Evolutionary conservation across 257 asterid genomes (phyloP).

Genomic region (Solanum piurae): DNA sequence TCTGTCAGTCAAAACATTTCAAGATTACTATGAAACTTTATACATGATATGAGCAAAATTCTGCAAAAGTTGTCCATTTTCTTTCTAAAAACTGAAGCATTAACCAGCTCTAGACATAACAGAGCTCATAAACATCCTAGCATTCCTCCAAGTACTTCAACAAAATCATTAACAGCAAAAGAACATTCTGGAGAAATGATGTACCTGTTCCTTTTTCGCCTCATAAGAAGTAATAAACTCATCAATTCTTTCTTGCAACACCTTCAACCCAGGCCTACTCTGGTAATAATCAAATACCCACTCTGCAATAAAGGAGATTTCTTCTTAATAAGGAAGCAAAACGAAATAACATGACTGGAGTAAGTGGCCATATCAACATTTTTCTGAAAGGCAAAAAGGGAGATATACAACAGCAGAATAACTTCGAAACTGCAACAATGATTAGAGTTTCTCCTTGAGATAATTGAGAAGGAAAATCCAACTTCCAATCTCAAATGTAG

Average conservation of each 20-base stretch:
- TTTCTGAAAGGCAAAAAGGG: neutral
- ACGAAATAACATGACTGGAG: neutral
- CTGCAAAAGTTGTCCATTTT: neutral
- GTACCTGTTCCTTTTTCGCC: conserved; percentile 67
- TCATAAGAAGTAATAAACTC: conserved; percentile 69
- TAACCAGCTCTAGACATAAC: neutral
- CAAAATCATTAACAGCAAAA: neutral
- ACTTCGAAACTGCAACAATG: neutral
- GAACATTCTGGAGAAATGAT: neutral
- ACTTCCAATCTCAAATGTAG: neutral
- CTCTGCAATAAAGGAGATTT: conserved; percentile 30
- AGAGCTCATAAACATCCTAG: neutral
- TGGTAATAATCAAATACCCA: conserved; percentile 66
- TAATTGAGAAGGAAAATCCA: neutral
- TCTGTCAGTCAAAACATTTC: neutral
- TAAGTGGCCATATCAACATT: neutral
- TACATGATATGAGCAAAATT: neutral
- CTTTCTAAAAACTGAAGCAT: neutral
- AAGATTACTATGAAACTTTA: neutral
- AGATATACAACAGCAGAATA: neutral
- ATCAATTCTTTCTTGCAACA: conserved; percentile 78
- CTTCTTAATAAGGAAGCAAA: neutral
- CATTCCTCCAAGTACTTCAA: neutral
- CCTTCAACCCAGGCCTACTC: conserved; percentile 63
- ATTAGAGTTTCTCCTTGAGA: neutral